Base-by-base conservation (phyloP, 1,284 basidiomycete species). In the Sanghuangporus baumii region DNA sequence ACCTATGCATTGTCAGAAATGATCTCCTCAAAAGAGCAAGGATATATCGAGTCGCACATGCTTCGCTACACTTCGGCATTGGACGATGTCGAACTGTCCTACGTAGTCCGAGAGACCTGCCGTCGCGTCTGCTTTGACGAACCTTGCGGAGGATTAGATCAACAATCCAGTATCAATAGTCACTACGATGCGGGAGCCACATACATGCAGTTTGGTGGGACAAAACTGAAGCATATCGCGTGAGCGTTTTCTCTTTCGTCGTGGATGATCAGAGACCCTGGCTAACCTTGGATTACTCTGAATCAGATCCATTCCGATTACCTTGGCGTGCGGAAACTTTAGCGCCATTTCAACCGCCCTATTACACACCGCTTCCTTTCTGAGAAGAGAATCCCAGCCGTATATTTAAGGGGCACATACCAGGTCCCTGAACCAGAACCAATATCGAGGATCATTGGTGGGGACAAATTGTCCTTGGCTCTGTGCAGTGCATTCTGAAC, bases 271-370 rank as follows among this genome's bases (percentile, higher is more conserved):
- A 41, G 6, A 18, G 47, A 50, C 9, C 6, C 23, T 34, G 6
- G 57, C 59, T 54, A 46, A 65, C 63, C 20, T 20, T 38, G 63
- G 60, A 41, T 38, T 61, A 55, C 59, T 60, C 43, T 65, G 52
- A 41, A 59, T 60, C 14, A 65, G 60, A 56, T 65, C 63, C 38
- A 65, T 55, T 16, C 63, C 63, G 31, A 65, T 46, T 26, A 65
- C 56, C 46, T 62, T 57, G n/a, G 63, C 59, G 37, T 61, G 47
- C 12, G 63, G 63, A 46, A 65, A 65, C 51, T 55, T 59, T 37
- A 51, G 23, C n/a, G 63, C 59, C 63, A 65, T 65, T 31, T 65
- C 63, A 14, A 65, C 56, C 0, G 63, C 60, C 63, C 63, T 65
- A 38, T 61, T 26, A 9, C 23, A 31, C 20, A n/a, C 1, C 34